phyloP scores from a whole-genome alignment of 495 filamentous ascomycete species.

The Hypoxylon lienhwacheense region DNA sequence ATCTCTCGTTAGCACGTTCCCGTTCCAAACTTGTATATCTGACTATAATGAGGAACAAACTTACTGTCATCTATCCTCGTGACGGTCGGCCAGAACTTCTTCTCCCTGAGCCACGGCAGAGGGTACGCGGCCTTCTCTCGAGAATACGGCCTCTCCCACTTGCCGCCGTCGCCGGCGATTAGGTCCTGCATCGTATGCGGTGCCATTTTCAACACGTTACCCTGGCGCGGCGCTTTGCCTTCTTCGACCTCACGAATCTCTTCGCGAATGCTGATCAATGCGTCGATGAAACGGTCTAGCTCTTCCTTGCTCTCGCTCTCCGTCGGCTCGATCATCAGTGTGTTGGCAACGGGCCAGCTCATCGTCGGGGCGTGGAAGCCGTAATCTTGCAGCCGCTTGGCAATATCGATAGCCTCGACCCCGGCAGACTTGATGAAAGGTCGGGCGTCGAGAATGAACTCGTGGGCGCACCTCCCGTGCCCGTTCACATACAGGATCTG shows the following conservation, averaged over 20 bases:
- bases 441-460: constrained; percentile 95
- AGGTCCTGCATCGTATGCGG: constrained; percentile 88
- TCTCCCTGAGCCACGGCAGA: constrained; percentile 80
- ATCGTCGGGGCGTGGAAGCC: constrained; percentile 99
- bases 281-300: constrained; percentile 92
- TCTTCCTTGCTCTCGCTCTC: constrained; percentile 93
- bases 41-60: constrained; percentile 31
- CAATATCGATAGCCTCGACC: constrained; percentile 94
- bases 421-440: constrained; percentile 81
- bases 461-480: constrained; percentile 88
- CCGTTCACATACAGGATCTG: constrained; percentile 90
- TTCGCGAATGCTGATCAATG: constrained; percentile 81
- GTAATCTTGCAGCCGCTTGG: constrained; percentile 97
- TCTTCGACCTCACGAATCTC: constrained; percentile 87
- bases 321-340: constrained; percentile 98
- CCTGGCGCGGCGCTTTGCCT: constrained; percentile 72
- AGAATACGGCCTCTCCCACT: constrained; percentile 79
- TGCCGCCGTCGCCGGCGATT: constrained; percentile 57
- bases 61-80: constrained; percentile 88
- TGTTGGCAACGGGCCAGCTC: constrained; percentile 96
- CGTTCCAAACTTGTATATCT: not conserved
- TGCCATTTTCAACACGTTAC: constrained; percentile 91
- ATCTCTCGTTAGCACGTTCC: constrained; percentile 38
- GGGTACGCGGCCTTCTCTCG: constrained; percentile 89
- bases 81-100: constrained; percentile 98